Percentiles rank a stretch among this genome's conserved stretches.
Evolutionary conservation across 208 protist genomes (phyloP).

Genomic region (Crithidia brevicula): DNA sequence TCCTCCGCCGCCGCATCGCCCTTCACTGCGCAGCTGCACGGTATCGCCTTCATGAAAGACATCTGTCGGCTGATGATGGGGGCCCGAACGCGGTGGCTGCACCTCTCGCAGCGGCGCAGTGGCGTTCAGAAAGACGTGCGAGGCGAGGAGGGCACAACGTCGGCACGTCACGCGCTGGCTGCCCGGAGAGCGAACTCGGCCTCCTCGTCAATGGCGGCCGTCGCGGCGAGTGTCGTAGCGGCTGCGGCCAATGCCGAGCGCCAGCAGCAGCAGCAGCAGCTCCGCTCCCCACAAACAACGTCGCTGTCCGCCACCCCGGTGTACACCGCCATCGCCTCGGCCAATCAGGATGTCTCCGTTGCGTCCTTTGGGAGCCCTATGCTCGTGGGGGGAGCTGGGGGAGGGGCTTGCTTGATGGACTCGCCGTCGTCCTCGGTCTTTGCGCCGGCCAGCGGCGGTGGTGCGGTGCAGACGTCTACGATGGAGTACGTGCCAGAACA

Average conservation of each 20-base stretch:
- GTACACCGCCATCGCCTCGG: neutral
- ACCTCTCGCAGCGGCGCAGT: constrained; percentile 11
- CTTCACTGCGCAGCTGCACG: constrained; percentile 55
- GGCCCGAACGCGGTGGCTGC: constrained; percentile 30
- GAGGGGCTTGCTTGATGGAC: neutral
- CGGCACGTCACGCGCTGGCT: neutral
- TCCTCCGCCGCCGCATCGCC: neutral
- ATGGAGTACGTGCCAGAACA: constrained; percentile 22
- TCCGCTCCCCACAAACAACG: neutral
- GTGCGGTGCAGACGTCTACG: neutral
- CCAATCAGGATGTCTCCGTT: neutral
- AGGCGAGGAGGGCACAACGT: neutral
- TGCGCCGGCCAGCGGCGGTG: neutral
- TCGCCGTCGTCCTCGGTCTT: neutral
- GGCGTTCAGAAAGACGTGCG: constrained; percentile 1
- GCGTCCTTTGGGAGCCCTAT: constrained; percentile 3
- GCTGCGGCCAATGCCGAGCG: constrained; percentile 15
- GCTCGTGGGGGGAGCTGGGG: neutral
- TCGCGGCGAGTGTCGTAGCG: constrained; percentile 21
- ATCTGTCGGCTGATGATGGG: constrained; percentile 49
- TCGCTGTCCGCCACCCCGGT: constrained; percentile 12
- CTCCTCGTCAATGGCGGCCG: constrained; percentile 28
- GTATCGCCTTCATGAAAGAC: constrained; percentile 67
- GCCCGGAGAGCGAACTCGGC: neutral
- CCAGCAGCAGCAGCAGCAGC: constrained; percentile 20